Evolutionary conservation across 805 yeast genomes (phyloP).

Genomic region (Wickerhamiella sorbophila): DNA sequence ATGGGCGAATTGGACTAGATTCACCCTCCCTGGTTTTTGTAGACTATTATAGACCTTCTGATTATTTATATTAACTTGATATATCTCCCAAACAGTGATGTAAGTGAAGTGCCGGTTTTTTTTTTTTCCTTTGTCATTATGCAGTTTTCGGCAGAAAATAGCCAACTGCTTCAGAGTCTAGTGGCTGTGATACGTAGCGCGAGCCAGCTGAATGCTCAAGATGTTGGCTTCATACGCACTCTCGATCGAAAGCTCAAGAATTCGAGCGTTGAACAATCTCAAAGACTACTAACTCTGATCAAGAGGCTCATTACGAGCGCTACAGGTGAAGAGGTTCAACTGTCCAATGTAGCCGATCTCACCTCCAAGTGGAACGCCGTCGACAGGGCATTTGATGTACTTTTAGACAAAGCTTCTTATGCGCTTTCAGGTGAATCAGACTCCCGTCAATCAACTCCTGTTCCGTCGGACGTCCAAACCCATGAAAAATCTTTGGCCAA

Average conservation of each 20-base stretch:
- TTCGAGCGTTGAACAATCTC: slow-evolving; percentile 28
- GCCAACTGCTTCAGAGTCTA: slow-evolving; percentile 31
- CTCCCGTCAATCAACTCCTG: neutral
- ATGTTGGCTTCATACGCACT: slow-evolving; percentile 59
- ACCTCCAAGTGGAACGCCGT: slow-evolving; percentile 46
- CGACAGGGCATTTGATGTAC: slow-evolving; percentile 46
- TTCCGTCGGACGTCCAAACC: slow-evolving; percentile 5
- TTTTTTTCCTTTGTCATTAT: slow-evolving; percentile 8
- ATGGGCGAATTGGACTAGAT: neutral
- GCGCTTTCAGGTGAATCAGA: neutral
- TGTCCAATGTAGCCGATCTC: slow-evolving; percentile 32
- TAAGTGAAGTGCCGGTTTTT: no score
- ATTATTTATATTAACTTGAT: no score
- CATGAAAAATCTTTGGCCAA: slow-evolving; percentile 23
- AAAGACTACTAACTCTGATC: slow-evolving; percentile 20
- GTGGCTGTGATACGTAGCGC: slow-evolving; percentile 50
- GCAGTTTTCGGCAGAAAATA: slow-evolving; percentile 14
- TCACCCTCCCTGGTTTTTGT: no score
- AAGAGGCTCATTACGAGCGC: slow-evolving; percentile 19
- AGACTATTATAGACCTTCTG: no score
- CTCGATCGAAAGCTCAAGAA: slow-evolving; percentile 37
- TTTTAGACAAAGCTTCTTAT: slow-evolving; percentile 63
- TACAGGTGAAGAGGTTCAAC: slow-evolving; percentile 20
- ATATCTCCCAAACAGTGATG: no score
- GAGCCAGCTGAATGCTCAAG: slow-evolving; percentile 59